Evolutionary conservation across 192 early-diverging fungal genomes (phyloP).

Genomic region (Backusella australiensis): DNA sequence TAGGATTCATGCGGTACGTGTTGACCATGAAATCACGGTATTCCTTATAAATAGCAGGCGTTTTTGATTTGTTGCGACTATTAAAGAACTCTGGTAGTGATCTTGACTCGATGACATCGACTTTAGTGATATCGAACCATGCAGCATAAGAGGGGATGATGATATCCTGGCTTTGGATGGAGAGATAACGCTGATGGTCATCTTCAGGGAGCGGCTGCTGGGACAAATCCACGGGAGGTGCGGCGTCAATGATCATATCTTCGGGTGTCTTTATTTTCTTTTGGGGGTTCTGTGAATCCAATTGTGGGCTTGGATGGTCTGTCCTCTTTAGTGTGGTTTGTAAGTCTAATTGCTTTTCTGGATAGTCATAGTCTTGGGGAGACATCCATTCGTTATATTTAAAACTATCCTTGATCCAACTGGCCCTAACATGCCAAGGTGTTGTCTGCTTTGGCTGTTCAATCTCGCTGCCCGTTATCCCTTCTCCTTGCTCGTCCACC

Average conservation of each 20-base stretch:
- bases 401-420: slow-evolving; percentile 71
- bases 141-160: slow-evolving; percentile 91
- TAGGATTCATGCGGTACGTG: slow-evolving; percentile 92
- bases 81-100: slow-evolving; percentile 97
- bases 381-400: slow-evolving; percentile 78
- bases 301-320: neutral
- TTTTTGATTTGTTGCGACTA: slow-evolving; percentile 90
- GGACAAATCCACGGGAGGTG: neutral
- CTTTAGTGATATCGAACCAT: slow-evolving; percentile 82
- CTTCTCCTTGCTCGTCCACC: slow-evolving; percentile 35
- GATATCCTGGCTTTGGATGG: slow-evolving; percentile 71
- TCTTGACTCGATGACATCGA: slow-evolving; percentile 84
- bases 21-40: slow-evolving; percentile 99
- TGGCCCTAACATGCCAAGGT: slow-evolving; percentile 58
- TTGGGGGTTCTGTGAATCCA: neutral
- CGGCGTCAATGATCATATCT: neutral
- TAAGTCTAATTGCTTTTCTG: neutral
- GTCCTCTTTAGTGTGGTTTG: neutral
- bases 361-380: slow-evolving; percentile 16
- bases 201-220: slow-evolving; percentile 38
- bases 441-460: slow-evolving; percentile 44
- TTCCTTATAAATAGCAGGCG: slow-evolving; percentile 88
- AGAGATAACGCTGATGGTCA: slow-evolving; percentile 62
- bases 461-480: slow-evolving; percentile 30
- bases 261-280: neutral